A percentile compares a stretch with the other conserved stretches of the same genome.
phyloP scores from a whole-genome alignment of 129 eudicot genomes.

The Chrysanthemum seticuspe region DNA sequence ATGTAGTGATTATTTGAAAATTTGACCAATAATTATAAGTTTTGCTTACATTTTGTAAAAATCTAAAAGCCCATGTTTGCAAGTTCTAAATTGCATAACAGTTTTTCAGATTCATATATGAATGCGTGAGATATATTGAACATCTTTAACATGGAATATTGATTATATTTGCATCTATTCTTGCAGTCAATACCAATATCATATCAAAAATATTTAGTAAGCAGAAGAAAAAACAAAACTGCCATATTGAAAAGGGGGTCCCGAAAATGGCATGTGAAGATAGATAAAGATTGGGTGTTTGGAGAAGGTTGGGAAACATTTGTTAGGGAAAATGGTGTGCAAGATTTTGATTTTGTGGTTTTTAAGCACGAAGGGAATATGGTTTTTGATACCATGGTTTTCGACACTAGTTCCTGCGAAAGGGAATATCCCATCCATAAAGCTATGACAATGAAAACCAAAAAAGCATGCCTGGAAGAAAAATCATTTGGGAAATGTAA shows the following conservation, averaged over 20 bases:
- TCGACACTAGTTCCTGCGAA: slow-evolving; percentile 25
- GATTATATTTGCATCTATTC: not conserved
- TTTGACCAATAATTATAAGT: too few relatives aligned
- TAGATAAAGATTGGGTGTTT: slow-evolving; percentile 16
- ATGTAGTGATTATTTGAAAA: too few relatives aligned
- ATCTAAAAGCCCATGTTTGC: slow-evolving; percentile 10
- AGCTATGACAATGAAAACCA: not conserved
- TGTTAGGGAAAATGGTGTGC: slow-evolving; percentile 19
- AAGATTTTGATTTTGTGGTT: slow-evolving; percentile 31
- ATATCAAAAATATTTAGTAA: slow-evolving; percentile 13
- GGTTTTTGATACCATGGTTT: slow-evolving; percentile 29
- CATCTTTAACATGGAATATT: too few relatives aligned
- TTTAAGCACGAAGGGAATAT: slow-evolving; percentile 25
- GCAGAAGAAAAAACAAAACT: not conserved
- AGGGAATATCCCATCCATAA: slow-evolving; percentile 4
- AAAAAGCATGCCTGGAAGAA: too few relatives aligned
- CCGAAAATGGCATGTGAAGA: slow-evolving; percentile 28
- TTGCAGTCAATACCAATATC: slow-evolving; percentile 25
- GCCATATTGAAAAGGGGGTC: slow-evolving; percentile 18
- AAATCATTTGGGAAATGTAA: too few relatives aligned
- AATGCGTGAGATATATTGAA: too few relatives aligned
- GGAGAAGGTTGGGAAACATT: slow-evolving; percentile 36
- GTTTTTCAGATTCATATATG: too few relatives aligned
- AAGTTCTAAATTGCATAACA: not conserved
- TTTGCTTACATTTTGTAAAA: not conserved